These are phyloP conservation scores for Hanseniaspora gamundiae DNA, from an alignment of 1,139 yeast species.

Conservation along the genomic window DNA sequence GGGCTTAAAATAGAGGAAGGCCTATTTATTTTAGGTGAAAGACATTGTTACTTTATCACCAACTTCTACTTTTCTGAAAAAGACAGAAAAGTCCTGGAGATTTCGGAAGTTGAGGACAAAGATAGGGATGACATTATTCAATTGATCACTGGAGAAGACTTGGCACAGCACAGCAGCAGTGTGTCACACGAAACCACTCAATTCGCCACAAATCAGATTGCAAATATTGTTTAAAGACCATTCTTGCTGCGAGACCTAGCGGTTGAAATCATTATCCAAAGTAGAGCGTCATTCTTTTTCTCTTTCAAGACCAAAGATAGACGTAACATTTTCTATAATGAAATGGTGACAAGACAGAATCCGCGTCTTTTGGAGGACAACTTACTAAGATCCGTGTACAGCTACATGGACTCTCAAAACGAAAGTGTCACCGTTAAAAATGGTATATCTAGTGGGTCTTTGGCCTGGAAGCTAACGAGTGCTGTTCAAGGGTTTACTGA, in stretches of 20 bases:
- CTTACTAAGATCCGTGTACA: conserved; percentile 36
- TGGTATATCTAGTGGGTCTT: conserved; percentile 22
- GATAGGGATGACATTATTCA: conserved; percentile 57
- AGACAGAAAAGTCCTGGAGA: conserved; percentile 48
- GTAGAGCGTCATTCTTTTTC: conserved; percentile 50
- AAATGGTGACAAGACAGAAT: conserved; percentile 35
- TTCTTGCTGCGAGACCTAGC: conserved; percentile 70
- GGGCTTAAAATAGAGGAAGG: conserved; percentile 69
- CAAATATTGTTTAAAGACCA: conserved; percentile 58
- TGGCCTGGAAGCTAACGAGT: conserved; percentile 30
- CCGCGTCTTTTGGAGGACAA: conserved; percentile 37
- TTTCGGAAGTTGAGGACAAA: conserved; percentile 48
- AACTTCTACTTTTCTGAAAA: conserved; percentile 37
- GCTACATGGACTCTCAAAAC: conserved; percentile 29
- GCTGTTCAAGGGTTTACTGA: conserved; percentile 27
- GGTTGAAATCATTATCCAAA: conserved; percentile 58
- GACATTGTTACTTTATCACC: conserved; percentile 54
- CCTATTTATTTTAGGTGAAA: conserved; percentile 52
- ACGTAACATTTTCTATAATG: conserved; percentile 44
- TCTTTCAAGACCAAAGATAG: conserved; percentile 28
- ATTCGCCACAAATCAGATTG: conserved; percentile 26
- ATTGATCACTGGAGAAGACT: conserved; percentile 34
- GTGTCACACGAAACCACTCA: conserved; percentile 13
- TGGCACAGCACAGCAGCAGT: conserved; percentile 11
- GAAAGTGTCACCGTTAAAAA: conserved; percentile 19